phyloP scores from a whole-genome alignment of 805 yeast genomes.

The Candida arabinofermentans region DNA sequence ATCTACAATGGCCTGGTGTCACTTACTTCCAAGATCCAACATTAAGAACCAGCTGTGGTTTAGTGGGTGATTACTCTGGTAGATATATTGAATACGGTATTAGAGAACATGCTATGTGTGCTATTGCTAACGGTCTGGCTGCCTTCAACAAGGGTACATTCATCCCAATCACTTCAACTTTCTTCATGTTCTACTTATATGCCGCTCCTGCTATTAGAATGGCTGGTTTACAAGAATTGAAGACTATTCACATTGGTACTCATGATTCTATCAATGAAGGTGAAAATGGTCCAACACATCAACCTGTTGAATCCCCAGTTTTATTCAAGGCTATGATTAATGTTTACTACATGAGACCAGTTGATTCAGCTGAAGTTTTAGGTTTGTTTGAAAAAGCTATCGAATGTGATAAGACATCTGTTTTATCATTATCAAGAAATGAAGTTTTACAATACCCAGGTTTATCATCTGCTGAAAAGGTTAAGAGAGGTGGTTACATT shows the following conservation, averaged over 20 bases:
- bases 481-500: constrained; percentile 92
- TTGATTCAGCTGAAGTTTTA: constrained; percentile 84
- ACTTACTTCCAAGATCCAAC: constrained; percentile 90
- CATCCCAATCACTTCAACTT: constrained; percentile 37
- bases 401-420: constrained; percentile 53
- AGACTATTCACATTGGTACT: constrained; percentile 82
- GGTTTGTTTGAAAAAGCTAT: constrained; percentile 74
- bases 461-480: constrained; percentile 79
- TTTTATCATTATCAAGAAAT: constrained; percentile 79
- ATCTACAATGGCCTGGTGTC: constrained; percentile 82
- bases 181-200: constrained; percentile 87
- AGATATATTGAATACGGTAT: constrained; percentile 97
- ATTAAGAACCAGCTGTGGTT: constrained; percentile 40
- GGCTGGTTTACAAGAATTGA: constrained; percentile 78
- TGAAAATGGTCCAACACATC: constrained; percentile 93
- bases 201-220: constrained; percentile 87
- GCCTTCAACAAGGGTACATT: constrained; percentile 95
- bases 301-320: constrained; percentile 77
- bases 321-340: constrained; percentile 77
- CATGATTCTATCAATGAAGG: constrained; percentile 89
- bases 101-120: constrained; percentile 99
- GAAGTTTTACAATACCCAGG: constrained; percentile 92
- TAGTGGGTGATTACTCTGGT: constrained; percentile 79
- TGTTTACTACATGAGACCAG: constrained; percentile 85
- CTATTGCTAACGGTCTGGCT: constrained; percentile 93